phyloP scores from a whole-genome alignment of 257 asterid species.

The Solanum virginianum region DNA sequence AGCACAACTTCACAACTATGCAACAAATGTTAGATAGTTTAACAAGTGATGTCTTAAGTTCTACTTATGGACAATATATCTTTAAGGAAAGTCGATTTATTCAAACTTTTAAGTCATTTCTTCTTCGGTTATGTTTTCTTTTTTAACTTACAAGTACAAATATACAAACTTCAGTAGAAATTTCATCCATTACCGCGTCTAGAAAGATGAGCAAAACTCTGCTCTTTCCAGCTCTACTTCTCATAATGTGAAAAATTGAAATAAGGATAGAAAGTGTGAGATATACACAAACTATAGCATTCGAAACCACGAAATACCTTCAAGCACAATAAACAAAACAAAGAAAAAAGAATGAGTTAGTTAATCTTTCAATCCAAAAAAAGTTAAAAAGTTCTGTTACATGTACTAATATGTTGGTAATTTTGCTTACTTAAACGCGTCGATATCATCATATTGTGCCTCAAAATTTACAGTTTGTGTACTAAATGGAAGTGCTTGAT shows the following conservation, averaged over 20 bases:
- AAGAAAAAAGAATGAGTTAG: background rate
- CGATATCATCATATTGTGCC: constrained; percentile 60
- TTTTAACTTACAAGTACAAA: background rate
- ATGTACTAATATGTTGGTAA: background rate
- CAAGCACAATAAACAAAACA: background rate
- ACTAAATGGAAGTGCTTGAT: constrained; percentile 55
- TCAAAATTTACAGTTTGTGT: constrained; percentile 43
- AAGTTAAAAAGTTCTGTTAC: background rate
- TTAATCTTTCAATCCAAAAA: background rate
- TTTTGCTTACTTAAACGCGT: constrained; percentile 39
- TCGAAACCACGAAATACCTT: constrained; percentile 59
- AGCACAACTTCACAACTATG: background rate
- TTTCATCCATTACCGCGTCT: constrained; percentile 31
- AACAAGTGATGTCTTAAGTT: no score
- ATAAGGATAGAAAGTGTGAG: constrained; percentile 50
- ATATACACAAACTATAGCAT: constrained; percentile 47
- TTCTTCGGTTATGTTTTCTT: no score
- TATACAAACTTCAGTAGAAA: background rate
- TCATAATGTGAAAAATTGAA: constrained; percentile 47
- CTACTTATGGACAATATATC: no score
- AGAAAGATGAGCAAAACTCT: constrained; percentile 36
- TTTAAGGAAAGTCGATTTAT: no score
- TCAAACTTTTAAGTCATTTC: no score
- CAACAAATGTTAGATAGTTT: background rate
- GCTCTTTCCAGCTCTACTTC: constrained; percentile 46